Conservation (phyloP, 2,329 filamentous ascomycete species). For the Coniella lustricola region DNA sequence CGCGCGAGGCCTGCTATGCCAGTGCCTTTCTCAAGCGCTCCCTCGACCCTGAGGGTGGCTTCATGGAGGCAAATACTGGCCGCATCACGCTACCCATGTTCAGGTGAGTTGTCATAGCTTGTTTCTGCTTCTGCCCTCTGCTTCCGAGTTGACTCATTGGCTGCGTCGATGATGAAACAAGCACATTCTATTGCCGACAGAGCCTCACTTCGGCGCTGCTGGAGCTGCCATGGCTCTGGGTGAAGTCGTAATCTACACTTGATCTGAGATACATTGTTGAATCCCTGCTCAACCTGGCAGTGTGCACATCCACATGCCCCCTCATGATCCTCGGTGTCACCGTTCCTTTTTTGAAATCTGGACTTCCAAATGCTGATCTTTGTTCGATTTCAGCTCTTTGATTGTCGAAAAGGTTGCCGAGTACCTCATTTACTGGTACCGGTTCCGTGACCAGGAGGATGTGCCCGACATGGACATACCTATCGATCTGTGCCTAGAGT, state of each 20-base stretch:
- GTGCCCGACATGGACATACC: constrained; percentile 78
- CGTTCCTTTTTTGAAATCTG: neutral
- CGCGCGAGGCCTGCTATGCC: constrained; percentile 62
- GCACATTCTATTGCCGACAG: constrained; percentile 35
- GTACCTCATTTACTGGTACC: constrained; percentile 79
- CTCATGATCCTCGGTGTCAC: no score
- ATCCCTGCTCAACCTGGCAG: neutral
- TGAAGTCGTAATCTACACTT: constrained; percentile 54
- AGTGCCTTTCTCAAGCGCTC: constrained; percentile 69
- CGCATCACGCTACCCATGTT: constrained; percentile 65
- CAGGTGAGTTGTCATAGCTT: constrained; percentile 46
- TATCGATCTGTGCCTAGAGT: constrained; percentile 68
- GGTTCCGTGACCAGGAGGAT: constrained; percentile 61
- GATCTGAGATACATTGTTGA: constrained; percentile 41
- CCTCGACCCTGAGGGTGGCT: constrained; percentile 62
- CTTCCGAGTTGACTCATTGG: neutral
- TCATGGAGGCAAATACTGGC: constrained; percentile 57
- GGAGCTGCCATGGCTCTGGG: constrained; percentile 32
- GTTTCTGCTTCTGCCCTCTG: constrained; percentile 4
- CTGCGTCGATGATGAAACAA: constrained; percentile 30
- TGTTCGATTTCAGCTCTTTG: constrained; percentile 45
- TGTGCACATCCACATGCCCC: neutral
- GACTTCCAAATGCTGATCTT: constrained; percentile 17
- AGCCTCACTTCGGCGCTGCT: constrained; percentile 25
- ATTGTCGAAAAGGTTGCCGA: constrained; percentile 76